Evolutionary conservation across 2,329 filamentous ascomycete genomes (phyloP), one percentile per base, ranked within the genome.

Genomic region (Tolypocladium sp.): DNA sequence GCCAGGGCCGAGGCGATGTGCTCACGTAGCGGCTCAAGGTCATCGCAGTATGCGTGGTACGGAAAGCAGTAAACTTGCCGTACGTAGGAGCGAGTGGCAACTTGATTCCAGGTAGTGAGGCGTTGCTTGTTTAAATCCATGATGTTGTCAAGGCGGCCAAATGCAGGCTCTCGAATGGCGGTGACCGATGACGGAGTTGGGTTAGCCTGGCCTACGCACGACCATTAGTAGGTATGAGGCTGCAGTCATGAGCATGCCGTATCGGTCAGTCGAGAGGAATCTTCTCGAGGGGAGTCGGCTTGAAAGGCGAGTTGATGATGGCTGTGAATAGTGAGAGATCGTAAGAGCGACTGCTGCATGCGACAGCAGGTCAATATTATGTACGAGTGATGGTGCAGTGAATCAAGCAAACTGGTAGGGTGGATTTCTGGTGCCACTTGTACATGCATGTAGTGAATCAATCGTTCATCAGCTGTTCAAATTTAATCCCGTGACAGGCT

Each of bases 51-150:
- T 25, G 56, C 51, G 25, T 61, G 40, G 9, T 60, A 59, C 20
- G 57, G 56, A 33, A 64, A 61, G 51, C 63, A 64, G 41, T 61
- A 60, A 13, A 63, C 63, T n/a, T 64, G 63, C 42, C 60, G 58
- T 35, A 63, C 57, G 56, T 64, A 64, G 6, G 7, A 52, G 53
- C 63, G 62, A 56, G 60, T 57, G 10, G 63, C 62, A 22, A 57
- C 57, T 33, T 64, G 63, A 37, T 64, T 63, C 62, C 63, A 64
- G 40, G 55, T 58, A 40, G 51, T 51, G 7, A 62, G 57, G 12
- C 5, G 8, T 35, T 22, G 40, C 38, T 1, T 5, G 25, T 22
- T 37, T n/a, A 17, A 40, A 27, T 13, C 30, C 55, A 56, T 56
- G 25, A 9, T 56, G 27, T 5, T 56, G 20, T 30, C 17, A 46